These are phyloP conservation scores for Pseudozyma hubeiensis DNA, from an alignment of 1,284 basidiomycete species.

Conservation along the genomic window DNA sequence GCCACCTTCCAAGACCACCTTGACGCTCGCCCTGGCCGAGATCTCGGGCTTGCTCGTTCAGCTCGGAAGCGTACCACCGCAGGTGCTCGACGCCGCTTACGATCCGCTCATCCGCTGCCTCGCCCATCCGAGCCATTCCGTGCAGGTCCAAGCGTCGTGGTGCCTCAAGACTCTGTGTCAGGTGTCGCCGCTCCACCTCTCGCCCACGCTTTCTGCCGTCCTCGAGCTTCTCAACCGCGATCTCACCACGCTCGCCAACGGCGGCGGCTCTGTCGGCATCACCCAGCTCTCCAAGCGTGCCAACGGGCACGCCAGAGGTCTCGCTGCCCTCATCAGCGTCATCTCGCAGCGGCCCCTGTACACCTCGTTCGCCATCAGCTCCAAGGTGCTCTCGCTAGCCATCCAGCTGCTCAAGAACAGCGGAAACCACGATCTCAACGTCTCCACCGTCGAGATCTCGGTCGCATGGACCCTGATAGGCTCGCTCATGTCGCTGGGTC, in stretches of 20 bases:
- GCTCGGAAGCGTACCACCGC: conserved; percentile 88
- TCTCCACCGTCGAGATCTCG: conserved; percentile 87
- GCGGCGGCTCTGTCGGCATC: conserved; percentile 66
- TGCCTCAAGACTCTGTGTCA: conserved; percentile 89
- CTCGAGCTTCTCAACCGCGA: conserved; percentile 86
- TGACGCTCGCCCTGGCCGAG: conserved; percentile 84
- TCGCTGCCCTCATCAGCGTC: conserved; percentile 86
- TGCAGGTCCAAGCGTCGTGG: conserved; percentile 87
- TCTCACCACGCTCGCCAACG: conserved; percentile 71
- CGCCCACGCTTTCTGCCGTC: conserved; percentile 79
- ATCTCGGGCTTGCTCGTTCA: conserved; percentile 86
- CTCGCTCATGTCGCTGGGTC: conserved; percentile 90
- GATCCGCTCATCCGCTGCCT: conserved; percentile 88
- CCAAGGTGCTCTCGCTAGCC: conserved; percentile 90
- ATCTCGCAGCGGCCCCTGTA: conserved; percentile 90
- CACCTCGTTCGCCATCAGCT: conserved; percentile 90
- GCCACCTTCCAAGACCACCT: conserved; percentile 78
- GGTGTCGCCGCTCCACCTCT: conserved; percentile 84
- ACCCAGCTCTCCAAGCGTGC: conserved; percentile 81
- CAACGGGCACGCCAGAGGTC: conserved; percentile 87
- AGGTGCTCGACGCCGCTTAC: conserved; percentile 86
- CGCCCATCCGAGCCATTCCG: conserved; percentile 85
- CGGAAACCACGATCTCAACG: conserved; percentile 86
- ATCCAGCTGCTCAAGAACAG: conserved; percentile 89
- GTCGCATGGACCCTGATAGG: conserved; percentile 94